Conservation (phyloP, 768 basidiomycete genomes). For the Tulasnella sp. region DNA sequence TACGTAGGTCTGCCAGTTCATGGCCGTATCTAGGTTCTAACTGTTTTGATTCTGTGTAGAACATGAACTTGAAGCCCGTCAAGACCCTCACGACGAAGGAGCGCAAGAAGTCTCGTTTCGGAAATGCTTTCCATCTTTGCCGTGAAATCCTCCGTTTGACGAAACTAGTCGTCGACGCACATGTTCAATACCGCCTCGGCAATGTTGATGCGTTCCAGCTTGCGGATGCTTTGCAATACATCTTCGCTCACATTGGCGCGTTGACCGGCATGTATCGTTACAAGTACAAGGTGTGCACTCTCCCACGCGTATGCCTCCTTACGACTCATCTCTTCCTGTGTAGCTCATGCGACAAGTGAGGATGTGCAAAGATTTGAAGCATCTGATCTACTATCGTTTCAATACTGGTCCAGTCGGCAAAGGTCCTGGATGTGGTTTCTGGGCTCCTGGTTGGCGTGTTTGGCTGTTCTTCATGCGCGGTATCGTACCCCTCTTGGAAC, state of each 20-base stretch:
- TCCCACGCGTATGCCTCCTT: not conserved
- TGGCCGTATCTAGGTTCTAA: not conserved
- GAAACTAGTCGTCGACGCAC: slow-evolving; percentile 96
- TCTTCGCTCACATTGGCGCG: slow-evolving; percentile 93
- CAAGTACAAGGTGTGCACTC: slow-evolving; percentile 77
- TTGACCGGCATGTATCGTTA: slow-evolving; percentile 99
- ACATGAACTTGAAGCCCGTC: slow-evolving; percentile 84
- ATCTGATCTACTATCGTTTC: slow-evolving; percentile 96
- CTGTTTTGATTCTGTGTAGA: slow-evolving; percentile 24
- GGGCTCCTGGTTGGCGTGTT: slow-evolving; percentile 99
- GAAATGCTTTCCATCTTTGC: slow-evolving; percentile 97
- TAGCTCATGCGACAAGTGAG: slow-evolving; percentile 98
- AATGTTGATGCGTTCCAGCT: slow-evolving; percentile 99
- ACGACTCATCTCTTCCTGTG: not conserved
- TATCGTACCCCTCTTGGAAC: slow-evolving; percentile 90
- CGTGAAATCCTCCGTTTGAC: slow-evolving; percentile 96
- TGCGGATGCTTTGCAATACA: slow-evolving; percentile 95
- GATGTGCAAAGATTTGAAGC: slow-evolving; percentile 99
- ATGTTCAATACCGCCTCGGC: slow-evolving; percentile 96
- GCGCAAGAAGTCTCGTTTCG: slow-evolving; percentile 98
- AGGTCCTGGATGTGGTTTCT: slow-evolving; percentile 97
- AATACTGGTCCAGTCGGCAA: slow-evolving; percentile 99
- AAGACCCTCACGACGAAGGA: slow-evolving; percentile 98
- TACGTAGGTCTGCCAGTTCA: slow-evolving; percentile 35
- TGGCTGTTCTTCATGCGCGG: slow-evolving; percentile 99